Base-by-base conservation (phyloP, 176 grass and related monocot species). In the Cenchrus purpureus region DNA sequence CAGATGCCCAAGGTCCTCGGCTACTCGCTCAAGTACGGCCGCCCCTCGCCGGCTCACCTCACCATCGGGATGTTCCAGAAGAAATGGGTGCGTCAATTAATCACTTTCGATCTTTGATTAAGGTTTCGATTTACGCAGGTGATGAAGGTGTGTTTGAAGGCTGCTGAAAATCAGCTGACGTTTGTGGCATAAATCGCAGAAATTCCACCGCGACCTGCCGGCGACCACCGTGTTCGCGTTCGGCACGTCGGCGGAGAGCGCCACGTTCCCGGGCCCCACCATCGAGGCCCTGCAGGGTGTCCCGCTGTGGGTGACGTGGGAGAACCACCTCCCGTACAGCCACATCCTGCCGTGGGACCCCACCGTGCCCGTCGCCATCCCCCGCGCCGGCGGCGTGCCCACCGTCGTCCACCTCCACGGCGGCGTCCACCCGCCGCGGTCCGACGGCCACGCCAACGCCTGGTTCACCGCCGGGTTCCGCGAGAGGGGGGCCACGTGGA, bases 181-280 rank as follows among this genome's bases (percentile, higher is more conserved):
- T 59, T 1, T 57, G 55, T 17, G 5, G 15, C 1, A 0, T 43
- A 1, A 1, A 8, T 28, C 3, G 49, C 63, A 97, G 94, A 93
- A 97, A 88, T 97, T 97, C 66, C 94, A 94, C 43, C 91, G 94
- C 0, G 91, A 97, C 69, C 72, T 97, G 70, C 94, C 94, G 70
- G 79, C 89, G 61, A 84, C 87, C 28, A 81, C 91, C 5, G 89
- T 97, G 64, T 97, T 97, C 84, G 94, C 71, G 16, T 97, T 81
- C 59, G 94, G 94, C 17, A 54, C 58, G 12, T 76, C 75, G 25
- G 42, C 67, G 17, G 75, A 4, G 37, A 45, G 10, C 16, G 91
- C 94, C 59, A 97, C 87, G 0, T 97, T 94, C 79, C 94, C 91
- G 0, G 94, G 94, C 0, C 94, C 91, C 0, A 86, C 89, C 70